Conservation (phyloP, 164 flowering plant species). For the Taxillus chinensis region DNA sequence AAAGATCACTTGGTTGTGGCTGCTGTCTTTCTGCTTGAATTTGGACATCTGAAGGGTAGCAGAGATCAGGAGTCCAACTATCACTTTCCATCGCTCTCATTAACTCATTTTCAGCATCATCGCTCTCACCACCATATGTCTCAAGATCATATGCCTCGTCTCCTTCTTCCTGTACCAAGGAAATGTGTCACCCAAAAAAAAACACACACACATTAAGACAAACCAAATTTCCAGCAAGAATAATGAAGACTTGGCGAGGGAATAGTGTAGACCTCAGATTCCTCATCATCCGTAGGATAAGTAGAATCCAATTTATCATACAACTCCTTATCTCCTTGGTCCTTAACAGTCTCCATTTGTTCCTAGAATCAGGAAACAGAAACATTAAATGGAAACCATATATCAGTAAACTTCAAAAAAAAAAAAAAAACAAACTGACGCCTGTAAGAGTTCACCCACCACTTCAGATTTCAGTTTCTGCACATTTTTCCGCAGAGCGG, state of each 20-base stretch:
- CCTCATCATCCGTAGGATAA: slow-evolving; percentile 61
- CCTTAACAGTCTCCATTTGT: slow-evolving; percentile 56
- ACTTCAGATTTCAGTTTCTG: slow-evolving; percentile 63
- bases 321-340: slow-evolving; percentile 53
- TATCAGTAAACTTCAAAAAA: not conserved
- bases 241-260: not conserved
- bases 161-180: slow-evolving; percentile 47
- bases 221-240: not conserved
- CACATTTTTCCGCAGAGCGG: slow-evolving; percentile 41
- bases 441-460: slow-evolving; percentile 30
- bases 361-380: slow-evolving; percentile 28
- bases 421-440: slow-evolving; percentile 2
- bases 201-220: not conserved
- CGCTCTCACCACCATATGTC: slow-evolving; percentile 9
- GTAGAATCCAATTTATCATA: slow-evolving; percentile 59
- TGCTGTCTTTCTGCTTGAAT: no score
- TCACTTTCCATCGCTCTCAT: no score
- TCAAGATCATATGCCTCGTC: slow-evolving; percentile 62
- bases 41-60: no score
- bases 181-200: slow-evolving; percentile 1
- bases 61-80: no score
- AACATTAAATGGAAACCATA: not conserved
- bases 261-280: slow-evolving; percentile 35
- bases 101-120: not conserved
- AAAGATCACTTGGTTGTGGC: no score